Evolutionary conservation across 352 stramenopile genomes (phyloP).

Genomic region (Phytophthora hybrid): DNA sequence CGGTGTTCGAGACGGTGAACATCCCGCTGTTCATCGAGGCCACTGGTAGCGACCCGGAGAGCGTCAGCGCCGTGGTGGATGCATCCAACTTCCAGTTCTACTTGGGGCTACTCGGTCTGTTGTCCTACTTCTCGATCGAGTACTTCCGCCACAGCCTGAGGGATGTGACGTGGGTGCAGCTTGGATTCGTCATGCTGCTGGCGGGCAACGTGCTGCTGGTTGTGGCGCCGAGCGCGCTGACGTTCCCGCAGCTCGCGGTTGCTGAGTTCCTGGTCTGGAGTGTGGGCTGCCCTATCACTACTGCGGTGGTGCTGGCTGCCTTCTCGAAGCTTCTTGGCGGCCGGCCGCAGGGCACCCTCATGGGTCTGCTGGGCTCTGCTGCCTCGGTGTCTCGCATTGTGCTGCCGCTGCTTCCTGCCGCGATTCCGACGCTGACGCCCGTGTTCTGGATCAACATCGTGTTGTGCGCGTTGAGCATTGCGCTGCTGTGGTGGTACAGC

Average conservation of each 20-base stretch:
- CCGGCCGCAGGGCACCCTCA: conserved; percentile 76
- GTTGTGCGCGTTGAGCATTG: conserved; percentile 63
- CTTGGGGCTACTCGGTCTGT: conserved; percentile 63
- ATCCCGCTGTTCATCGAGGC: conserved; percentile 77
- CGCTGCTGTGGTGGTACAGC: conserved; percentile 66
- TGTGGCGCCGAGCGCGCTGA: conserved; percentile 41
- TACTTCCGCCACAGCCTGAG: conserved; percentile 68
- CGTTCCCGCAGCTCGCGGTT: conserved; percentile 58
- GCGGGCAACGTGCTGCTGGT: conserved; percentile 67
- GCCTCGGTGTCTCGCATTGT: conserved; percentile 77
- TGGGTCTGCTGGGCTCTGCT: conserved; percentile 73
- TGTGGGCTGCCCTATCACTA: conserved; percentile 77
- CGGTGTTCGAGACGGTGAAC: conserved; percentile 84
- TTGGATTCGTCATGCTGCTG: conserved; percentile 64
- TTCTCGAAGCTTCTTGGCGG: conserved; percentile 77
- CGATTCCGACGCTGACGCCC: conserved; percentile 63
- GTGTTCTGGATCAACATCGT: conserved; percentile 82
- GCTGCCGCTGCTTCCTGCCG: conserved; percentile 66
- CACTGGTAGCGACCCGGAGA: conserved; percentile 59
- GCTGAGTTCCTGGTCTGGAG: conserved; percentile 77
- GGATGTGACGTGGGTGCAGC: conserved; percentile 72
- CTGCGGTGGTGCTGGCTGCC: conserved; percentile 66
- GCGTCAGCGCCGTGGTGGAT: conserved; percentile 53
- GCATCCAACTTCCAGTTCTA: conserved; percentile 86
- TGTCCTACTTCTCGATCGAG: conserved; percentile 82